Evolutionary conservation across 805 yeast genomes (phyloP).

Genomic region (Metschnikowia continentalis): DNA sequence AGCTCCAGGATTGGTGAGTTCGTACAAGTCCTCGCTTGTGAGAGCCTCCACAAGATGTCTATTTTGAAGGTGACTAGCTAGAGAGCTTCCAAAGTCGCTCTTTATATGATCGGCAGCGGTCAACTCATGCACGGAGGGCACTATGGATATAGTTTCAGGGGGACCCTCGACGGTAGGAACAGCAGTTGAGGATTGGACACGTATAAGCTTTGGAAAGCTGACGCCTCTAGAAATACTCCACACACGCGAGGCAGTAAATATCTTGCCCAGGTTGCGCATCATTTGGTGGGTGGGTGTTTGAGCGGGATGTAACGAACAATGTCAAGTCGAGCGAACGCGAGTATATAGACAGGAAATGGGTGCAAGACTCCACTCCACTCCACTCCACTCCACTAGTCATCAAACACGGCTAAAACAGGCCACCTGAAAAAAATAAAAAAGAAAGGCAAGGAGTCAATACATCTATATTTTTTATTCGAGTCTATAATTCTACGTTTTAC

Average conservation of each 20-base stretch:
- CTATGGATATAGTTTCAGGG: constrained; percentile 35
- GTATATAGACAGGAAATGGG: not conserved
- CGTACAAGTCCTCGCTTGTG: constrained; percentile 35
- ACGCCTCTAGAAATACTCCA: not conserved
- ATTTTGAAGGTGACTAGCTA: constrained; percentile 34
- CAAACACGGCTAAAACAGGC: not conserved
- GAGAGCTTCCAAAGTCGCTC: constrained; percentile 26
- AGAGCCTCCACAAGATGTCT: constrained; percentile 36
- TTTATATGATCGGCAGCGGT: constrained; percentile 17
- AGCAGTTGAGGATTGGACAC: constrained; percentile 7
- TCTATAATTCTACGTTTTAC: not conserved
- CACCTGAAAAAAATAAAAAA: not conserved
- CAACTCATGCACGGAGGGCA: constrained; percentile 33
- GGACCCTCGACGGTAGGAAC: constrained; percentile 14
- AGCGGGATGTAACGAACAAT: not conserved
- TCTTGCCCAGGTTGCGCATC: not conserved
- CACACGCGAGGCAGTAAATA: not conserved
- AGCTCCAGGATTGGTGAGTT: constrained; percentile 23
- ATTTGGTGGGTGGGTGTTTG: not conserved
- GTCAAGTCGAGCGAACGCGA: not conserved
- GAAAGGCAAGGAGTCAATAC: too few species aligned
- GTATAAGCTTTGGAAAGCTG: not conserved
- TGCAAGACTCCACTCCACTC: not conserved
- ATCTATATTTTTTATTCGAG: too few species aligned
- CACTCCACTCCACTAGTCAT: too few species aligned